A percentile compares a stretch with the other conserved stretches of the same genome.
Evolutionary conservation across 768 basidiomycete genomes (phyloP).

Genomic region (Tubosaeta sp.): DNA sequence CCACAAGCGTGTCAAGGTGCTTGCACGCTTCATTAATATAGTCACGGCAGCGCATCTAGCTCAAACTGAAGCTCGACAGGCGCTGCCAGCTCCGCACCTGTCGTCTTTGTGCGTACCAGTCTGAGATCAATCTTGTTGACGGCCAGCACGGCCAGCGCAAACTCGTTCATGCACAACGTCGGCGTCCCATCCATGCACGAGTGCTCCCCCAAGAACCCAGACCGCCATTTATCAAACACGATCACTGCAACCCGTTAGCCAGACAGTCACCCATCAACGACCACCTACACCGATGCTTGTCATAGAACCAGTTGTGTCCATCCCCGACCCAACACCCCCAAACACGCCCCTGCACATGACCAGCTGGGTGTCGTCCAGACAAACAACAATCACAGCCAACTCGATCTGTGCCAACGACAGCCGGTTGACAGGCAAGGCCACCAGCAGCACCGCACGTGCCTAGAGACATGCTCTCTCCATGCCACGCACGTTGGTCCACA

Average conservation of each 20-base stretch:
- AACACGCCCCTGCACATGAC: constrained; percentile 77
- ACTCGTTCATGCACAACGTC: constrained; percentile 93
- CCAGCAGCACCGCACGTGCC: constrained; percentile 60
- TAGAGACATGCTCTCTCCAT: constrained; percentile 14
- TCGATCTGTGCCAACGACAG: constrained; percentile 74
- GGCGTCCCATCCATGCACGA: constrained; percentile 94
- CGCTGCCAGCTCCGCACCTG: constrained; percentile 39
- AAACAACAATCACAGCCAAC: constrained; percentile 82
- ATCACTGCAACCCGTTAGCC: constrained; percentile 52
- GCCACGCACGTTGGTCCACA: constrained; percentile 76
- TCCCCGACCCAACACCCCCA: constrained; percentile 87
- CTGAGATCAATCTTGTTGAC: constrained; percentile 75
- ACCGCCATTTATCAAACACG: constrained; percentile 91
- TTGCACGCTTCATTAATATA: constrained; percentile 56
- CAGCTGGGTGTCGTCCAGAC: constrained; percentile 79
- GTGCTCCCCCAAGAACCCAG: constrained; percentile 88
- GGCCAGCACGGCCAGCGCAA: constrained; percentile 72
- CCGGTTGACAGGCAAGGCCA: constrained; percentile 62
- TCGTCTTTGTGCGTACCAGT: constrained; percentile 35
- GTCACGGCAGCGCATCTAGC: constrained; percentile 48
- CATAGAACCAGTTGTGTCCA: constrained; percentile 89
- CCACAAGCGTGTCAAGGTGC: constrained; percentile 74
- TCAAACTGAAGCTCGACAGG: constrained; percentile 72
- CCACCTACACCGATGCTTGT: constrained; percentile 86
- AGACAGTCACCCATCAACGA: not conserved